These are phyloP conservation scores for Lonicera japonica DNA, from an alignment of 129 eudicot species.

Conservation along the genomic window DNA sequence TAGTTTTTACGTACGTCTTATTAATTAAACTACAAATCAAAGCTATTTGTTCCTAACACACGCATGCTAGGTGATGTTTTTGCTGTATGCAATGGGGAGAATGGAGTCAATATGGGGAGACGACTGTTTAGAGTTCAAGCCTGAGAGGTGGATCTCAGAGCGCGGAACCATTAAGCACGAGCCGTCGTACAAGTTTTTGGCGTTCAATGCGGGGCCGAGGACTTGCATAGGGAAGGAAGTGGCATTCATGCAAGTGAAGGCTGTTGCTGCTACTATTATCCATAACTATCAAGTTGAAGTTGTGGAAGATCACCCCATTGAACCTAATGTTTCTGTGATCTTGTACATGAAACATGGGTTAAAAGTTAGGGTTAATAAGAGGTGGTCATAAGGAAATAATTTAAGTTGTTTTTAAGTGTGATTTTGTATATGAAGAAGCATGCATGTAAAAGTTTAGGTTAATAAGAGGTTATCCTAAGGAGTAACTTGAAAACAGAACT, in stretches of 20 bases:
- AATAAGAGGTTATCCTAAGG: too few relatives aligned
- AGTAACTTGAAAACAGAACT: too few relatives aligned
- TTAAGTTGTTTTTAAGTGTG: not conserved
- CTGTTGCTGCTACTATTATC: conserved; percentile 41
- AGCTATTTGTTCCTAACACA: not conserved
- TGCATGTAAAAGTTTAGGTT: too few relatives aligned
- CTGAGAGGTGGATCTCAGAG: conserved; percentile 60
- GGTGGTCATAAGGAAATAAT: conserved; percentile 19
- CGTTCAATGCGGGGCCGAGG: conserved; percentile 74
- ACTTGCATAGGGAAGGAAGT: conserved; percentile 67
- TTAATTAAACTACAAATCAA: too few relatives aligned
- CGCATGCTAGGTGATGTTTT: conserved; percentile 30
- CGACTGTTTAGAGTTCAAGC: conserved; percentile 55
- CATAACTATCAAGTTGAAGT: conserved; percentile 42
- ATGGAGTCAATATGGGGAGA: conserved; percentile 67
- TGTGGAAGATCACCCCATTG: conserved; percentile 39
- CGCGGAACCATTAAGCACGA: conserved; percentile 39
- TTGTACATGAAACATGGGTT: conserved; percentile 67
- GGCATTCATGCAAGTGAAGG: conserved; percentile 54
- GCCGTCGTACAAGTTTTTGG: conserved; percentile 68
- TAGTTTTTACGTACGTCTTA: too few relatives aligned
- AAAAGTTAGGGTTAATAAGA: conserved; percentile 40
- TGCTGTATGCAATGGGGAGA: conserved; percentile 69
- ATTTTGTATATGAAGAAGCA: too few relatives aligned
- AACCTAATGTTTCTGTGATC: conserved; percentile 54